Evolutionary conservation across 2,329 filamentous ascomycete species (phyloP).

Genomic region (Phialocephala sp.): DNA sequence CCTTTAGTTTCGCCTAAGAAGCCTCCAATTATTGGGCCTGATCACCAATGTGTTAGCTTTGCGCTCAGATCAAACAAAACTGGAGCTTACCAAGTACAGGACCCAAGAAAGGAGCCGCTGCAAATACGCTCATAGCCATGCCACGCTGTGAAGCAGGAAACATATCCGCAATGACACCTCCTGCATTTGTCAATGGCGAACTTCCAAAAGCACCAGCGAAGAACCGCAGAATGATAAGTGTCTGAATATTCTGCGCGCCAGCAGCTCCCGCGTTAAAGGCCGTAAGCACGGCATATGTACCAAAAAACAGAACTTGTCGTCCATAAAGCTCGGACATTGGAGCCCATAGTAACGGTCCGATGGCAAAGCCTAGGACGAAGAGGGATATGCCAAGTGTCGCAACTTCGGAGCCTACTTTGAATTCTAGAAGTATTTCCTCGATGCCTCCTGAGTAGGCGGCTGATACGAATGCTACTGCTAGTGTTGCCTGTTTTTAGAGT

Average conservation of each 20-base stretch:
- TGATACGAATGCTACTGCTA: constrained; percentile 40
- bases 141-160: constrained; percentile 59
- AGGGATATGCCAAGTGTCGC: constrained; percentile 51
- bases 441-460: constrained; percentile 48
- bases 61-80: not conserved
- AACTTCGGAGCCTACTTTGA: constrained; percentile 50
- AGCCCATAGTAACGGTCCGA: constrained; percentile 62
- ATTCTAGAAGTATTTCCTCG: constrained; percentile 43
- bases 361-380: constrained; percentile 63
- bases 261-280: constrained; percentile 66
- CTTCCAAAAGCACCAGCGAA: constrained; percentile 68
- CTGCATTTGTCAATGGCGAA: constrained; percentile 65
- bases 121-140: constrained; percentile 65
- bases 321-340: constrained; percentile 70
- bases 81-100: constrained; percentile 52
- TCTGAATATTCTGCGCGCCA: constrained; percentile 61
- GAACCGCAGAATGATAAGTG: constrained; percentile 70
- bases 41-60: not conserved
- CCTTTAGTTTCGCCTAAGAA: constrained; percentile 69
- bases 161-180: constrained; percentile 66
- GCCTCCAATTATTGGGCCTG: constrained; percentile 68
- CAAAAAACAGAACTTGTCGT: constrained; percentile 57
- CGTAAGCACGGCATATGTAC: constrained; percentile 54
- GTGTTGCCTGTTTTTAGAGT: constrained; percentile 32
- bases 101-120: constrained; percentile 70